Evolutionary conservation across 2,329 filamentous ascomycete genomes (phyloP), one percentile per base, ranked within the genome.

Genomic region (Gaeumannomyces tritici): DNA sequence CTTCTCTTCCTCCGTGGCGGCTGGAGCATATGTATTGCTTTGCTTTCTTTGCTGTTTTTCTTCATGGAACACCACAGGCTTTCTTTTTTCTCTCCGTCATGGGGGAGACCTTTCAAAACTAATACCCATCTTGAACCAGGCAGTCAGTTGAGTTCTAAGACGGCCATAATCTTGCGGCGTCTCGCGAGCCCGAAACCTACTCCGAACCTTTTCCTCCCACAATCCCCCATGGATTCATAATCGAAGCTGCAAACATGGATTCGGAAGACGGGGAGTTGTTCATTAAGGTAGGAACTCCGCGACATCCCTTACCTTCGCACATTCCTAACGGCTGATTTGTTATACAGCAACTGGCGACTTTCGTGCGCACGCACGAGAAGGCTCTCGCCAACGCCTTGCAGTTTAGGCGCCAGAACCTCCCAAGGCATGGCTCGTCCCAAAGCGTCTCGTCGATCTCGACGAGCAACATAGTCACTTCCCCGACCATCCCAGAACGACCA

Each of bases 301-400:
- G 31, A 61, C 63, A 65, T 28, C 29, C n/a, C 28, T 58, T 21
- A 3, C 7, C 15, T n/a, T 21, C 4, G 21, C 28, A 7, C 28
- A 33, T 13, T 60, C 24, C 74, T 78, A 65, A 76, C 69, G 65
- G 35, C 54, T 27, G 21, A 18, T 13, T 24, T 51, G 15, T n/a
- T 51, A 61, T 54, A 64, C 74, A 97, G 93, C 95, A 96, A 83
- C 84, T 99, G 74, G 93, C 93, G 73, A 89, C 89, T 77, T 98
- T 96, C 77, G 92, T 99, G 77, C 91, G 93, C 66, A 96, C 92
- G 62, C 92, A 99, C 80, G 95, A 99, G 77, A 96, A 96, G 78
- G 93, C 93, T 51, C 85, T 99, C 66, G 95, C 95, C 73, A 98
- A 98, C 79, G 93, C 93, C 70, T 81, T 97, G 66, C 93, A 97